Evolutionary conservation across 176 grass and related monocot species (phyloP).

Genomic region (Musa itinerans): DNA sequence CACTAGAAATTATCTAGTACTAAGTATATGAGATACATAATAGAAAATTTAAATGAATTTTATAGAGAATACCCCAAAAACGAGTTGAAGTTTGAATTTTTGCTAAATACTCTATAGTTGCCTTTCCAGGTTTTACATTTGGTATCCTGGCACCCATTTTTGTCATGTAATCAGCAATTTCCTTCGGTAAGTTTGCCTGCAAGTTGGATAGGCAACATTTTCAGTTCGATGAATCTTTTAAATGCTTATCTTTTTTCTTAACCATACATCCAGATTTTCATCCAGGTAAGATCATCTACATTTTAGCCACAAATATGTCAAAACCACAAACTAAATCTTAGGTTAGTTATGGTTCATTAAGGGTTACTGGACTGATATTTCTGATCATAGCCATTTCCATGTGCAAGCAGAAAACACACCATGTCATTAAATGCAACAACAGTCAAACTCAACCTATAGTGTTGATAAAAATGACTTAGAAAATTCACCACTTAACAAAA

Average conservation of each 20-base stretch:
- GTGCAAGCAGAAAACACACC: not conserved
- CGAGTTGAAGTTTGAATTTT: conserved; percentile 97
- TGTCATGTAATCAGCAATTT: conserved; percentile 95
- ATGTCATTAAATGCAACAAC: too few species aligned
- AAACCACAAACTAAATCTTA: too few species aligned
- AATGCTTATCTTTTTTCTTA: not conserved
- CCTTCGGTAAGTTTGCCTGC: conserved; percentile 92
- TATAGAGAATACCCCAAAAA: conserved; percentile 59
- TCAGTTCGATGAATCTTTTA: not conserved
- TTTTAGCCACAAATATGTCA: not conserved
- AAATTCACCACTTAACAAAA: too few species aligned
- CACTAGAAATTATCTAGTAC: not conserved
- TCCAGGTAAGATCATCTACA: not conserved
- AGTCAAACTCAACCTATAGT: too few species aligned
- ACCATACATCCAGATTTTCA: not conserved
- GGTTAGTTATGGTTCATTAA: too few species aligned
- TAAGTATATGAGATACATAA: not conserved
- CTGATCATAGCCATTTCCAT: not conserved
- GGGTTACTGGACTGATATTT: too few species aligned
- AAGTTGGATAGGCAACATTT: not conserved
- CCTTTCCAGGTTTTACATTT: conserved; percentile 82
- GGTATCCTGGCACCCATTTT: conserved; percentile 93
- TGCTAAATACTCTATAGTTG: conserved; percentile 86
- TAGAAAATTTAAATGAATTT: not conserved
- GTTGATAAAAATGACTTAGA: too few species aligned